Percentiles rank a stretch among this genome's conserved stretches.
Conservation (phyloP, 2,329 filamentous ascomycete species). For the Fonsecaea pedrosoi region DNA sequence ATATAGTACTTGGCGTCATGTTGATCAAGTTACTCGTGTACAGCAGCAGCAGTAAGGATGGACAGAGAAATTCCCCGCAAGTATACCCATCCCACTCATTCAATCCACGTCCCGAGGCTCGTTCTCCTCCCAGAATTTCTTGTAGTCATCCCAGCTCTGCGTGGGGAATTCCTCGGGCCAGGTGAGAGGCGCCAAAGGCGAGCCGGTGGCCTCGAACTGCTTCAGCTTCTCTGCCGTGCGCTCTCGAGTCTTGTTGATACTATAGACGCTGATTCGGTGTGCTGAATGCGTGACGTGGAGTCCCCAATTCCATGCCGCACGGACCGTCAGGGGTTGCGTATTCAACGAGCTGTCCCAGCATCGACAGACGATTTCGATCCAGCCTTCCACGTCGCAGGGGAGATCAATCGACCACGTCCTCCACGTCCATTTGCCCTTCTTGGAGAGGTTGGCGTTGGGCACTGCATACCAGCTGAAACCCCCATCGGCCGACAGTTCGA, state of each 20-base stretch:
- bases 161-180: constrained; percentile 42
- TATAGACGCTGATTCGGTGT: constrained; percentile 53
- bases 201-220: constrained; percentile 42
- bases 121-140: constrained; percentile 43
- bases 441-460: constrained; percentile 64
- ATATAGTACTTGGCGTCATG: not conserved
- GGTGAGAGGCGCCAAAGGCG: constrained; percentile 45
- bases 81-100: constrained; percentile 4
- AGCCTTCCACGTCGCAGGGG: constrained; percentile 67
- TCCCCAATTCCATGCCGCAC: constrained; percentile 60
- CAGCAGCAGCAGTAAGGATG: not conserved
- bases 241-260: constrained; percentile 47
- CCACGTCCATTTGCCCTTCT: constrained; percentile 70
- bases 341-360: constrained; percentile 69
- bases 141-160: constrained; percentile 44
- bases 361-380: constrained; percentile 64
- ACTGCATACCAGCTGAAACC: constrained; percentile 70
- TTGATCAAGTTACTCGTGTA: not conserved
- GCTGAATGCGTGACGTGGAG: constrained; percentile 49
- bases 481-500: constrained; percentile 69
- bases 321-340: constrained; percentile 63
- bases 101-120: constrained; percentile 41
- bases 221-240: constrained; percentile 42
- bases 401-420: constrained; percentile 68
- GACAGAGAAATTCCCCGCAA: not conserved